phyloP scores from a whole-genome alignment of 2,329 filamentous ascomycete species.

The Colletotrichum agaves region DNA sequence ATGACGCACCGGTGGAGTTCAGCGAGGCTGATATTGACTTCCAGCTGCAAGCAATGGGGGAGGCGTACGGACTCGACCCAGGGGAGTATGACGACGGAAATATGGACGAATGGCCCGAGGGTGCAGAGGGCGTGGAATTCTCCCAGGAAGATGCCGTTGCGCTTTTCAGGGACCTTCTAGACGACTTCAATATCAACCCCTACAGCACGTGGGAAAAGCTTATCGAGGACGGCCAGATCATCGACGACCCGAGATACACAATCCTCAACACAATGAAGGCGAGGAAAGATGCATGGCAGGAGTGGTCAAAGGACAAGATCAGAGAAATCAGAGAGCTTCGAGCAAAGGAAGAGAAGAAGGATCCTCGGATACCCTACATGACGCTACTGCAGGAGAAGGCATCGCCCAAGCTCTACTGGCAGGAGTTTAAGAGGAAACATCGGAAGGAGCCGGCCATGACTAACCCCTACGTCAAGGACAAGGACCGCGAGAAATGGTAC shows the following conservation, averaged over 20 bases:
- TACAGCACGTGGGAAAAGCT: slow-evolving; percentile 93
- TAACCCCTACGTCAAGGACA: slow-evolving; percentile 75
- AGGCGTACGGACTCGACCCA: slow-evolving; percentile 82
- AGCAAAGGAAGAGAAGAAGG: slow-evolving; percentile 80
- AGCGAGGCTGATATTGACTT: slow-evolving; percentile 94
- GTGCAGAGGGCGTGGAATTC: slow-evolving; percentile 74
- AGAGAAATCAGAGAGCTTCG: slow-evolving; percentile 76
- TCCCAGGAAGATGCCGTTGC: slow-evolving; percentile 80
- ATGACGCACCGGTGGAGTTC: slow-evolving; percentile 75
- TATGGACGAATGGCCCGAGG: slow-evolving; percentile 74
- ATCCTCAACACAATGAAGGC: slow-evolving; percentile 83
- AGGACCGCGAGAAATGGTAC: slow-evolving; percentile 83
- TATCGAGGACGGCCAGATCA: slow-evolving; percentile 81
- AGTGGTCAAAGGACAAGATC: slow-evolving; percentile 85
- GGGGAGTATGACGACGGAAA: slow-evolving; percentile 79
- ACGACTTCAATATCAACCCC: slow-evolving; percentile 84
- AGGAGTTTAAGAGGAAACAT: slow-evolving; percentile 93
- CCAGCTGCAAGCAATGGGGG: slow-evolving; percentile 89
- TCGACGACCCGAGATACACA: slow-evolving; percentile 89
- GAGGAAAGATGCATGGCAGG: slow-evolving; percentile 83
- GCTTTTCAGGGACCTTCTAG: slow-evolving; percentile 86
- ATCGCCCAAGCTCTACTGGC: slow-evolving; percentile 94
- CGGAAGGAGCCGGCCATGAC: slow-evolving; percentile 85
- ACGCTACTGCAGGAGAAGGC: slow-evolving; percentile 83
- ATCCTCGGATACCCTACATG: slow-evolving; percentile 86